Evolutionary conservation across 352 stramenopile species (phyloP).

Genomic region (Globisporangium recalcitrans): DNA sequence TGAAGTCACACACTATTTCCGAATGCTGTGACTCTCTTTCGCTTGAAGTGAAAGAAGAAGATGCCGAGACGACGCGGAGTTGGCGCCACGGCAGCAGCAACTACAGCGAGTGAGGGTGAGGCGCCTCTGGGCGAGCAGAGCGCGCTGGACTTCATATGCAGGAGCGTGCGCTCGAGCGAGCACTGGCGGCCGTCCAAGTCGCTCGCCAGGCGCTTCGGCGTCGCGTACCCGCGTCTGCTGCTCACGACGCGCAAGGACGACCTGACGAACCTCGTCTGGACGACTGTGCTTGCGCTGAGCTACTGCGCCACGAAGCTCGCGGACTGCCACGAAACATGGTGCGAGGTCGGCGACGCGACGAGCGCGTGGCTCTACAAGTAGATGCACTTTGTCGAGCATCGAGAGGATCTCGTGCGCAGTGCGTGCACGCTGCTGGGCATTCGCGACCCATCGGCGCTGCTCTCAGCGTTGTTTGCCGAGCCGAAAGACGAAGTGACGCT

Average conservation of each 20-base stretch:
- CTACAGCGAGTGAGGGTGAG: neutral
- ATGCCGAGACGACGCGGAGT: neutral
- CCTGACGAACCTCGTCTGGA: slow-evolving; percentile 46
- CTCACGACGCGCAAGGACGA: slow-evolving; percentile 40
- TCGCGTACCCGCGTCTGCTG: slow-evolving; percentile 30
- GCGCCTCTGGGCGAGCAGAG: slow-evolving; percentile 24
- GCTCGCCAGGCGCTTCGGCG: slow-evolving; percentile 37
- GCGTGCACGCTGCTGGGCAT: slow-evolving; percentile 33
- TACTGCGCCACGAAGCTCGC: slow-evolving; percentile 34
- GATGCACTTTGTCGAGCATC: slow-evolving; percentile 41
- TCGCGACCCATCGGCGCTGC: slow-evolving; percentile 27
- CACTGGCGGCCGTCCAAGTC: slow-evolving; percentile 40
- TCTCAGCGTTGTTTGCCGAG: slow-evolving; percentile 36
- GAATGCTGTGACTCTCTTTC: too few relatives aligned
- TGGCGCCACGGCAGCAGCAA: neutral
- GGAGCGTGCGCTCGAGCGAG: slow-evolving; percentile 25
- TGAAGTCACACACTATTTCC: too few relatives aligned
- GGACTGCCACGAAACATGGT: slow-evolving; percentile 52
- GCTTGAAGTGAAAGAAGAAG: neutral
- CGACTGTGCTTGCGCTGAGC: slow-evolving; percentile 41
- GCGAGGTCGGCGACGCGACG: slow-evolving; percentile 28
- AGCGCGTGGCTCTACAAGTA: slow-evolving; percentile 44
- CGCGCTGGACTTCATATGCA: slow-evolving; percentile 31
- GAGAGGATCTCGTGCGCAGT: slow-evolving; percentile 44
- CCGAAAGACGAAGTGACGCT: slow-evolving; percentile 22